Evolutionary conservation across 768 basidiomycete genomes (phyloP), one percentile per base, ranked within the genome.

Genomic region (Kondoa malvinella): DNA sequence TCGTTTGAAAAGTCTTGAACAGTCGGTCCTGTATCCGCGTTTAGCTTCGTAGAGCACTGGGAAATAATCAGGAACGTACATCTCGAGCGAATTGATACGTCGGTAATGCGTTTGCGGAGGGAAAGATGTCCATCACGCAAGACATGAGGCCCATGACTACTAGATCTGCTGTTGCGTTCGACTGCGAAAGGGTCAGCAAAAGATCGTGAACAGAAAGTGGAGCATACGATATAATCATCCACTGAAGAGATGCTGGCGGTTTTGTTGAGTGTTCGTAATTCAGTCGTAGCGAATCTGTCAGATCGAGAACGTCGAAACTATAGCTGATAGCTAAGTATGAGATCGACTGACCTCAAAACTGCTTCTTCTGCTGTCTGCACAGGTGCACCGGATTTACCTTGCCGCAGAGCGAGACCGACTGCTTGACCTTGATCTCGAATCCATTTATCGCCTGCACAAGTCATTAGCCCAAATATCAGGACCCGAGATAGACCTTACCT

Each of bases 361-460:
- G 40, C 40, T 50, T 30, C 29, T 32, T 61, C 27, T 12, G 69
- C 69, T 25, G 66, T 67, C 26, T 33, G 33, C 8, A 69, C 69
- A 25, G 69, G 69, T 58, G 31, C 3, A 4, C 56, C 69, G 3
- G n/a, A 17, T 34, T 67, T 63, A 26, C 69, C 69, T 31, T 58
- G 59, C n/a, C 69, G 57, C 2, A 77, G 69, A 15, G 76, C 68
- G 16, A 79, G 73, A 0, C 76, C 74, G n/a, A 78, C 67, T 30
- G 77, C 77, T 66, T 76, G 73, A 15, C 75, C 71, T 15, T 76
- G 68, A 68, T 77, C 77, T 63, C 74, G 66, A 17, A 79, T 68
- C 71, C 74, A 79, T n/a, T 71, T 34, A 60, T 78, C 77, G n/a
- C 77, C 77, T 69, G 78, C 77, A 1, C 75, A 76, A 59, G 12